Evolutionary conservation across 805 yeast species (phyloP), one percentile per base, ranked within the genome.

Genomic region (Candida jianshihensis): DNA sequence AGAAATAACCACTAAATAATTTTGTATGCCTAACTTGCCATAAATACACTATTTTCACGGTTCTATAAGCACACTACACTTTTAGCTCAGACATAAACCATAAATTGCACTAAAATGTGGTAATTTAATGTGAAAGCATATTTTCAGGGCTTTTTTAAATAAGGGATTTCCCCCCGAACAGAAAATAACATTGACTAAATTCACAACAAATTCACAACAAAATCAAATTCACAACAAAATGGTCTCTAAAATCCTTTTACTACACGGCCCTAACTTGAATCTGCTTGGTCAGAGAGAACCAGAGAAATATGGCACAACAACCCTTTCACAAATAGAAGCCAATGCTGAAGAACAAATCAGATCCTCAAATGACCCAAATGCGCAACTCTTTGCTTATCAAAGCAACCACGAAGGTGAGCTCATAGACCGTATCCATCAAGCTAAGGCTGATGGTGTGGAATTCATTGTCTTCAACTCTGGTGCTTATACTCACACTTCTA

Each of bases 381-480:
- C 54, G 26, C 54, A 53, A 34, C 47, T 63, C 21, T 55, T 54
- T 32, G 50, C 59, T 10, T 70, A 46, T 51, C 75, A 70, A 43
- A 57, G 52, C 42, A 70, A 70, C 35, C 60, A 64, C 18, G 75
- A 70, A 49, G 75, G 75, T 19, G 59, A 57, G 27, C 53, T 70
- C 19, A 57, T 70, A 25, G 74, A 70, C 42, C 49, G 71, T 29
- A 69, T 70, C 30, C 75, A 70, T 42, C 57, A 64, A 43, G 73
- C 75, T 9, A 63, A 59, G 44, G 40, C 40, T 15, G 45, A 52
- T 25, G 52, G 49, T 16, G 44, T 52, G 6, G 66, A 70, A 26
- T 70, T 68, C 44, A 65, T 70, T 30, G 60, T 70, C 26, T 68
- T 70, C 34, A 70, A 70, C 43, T 75, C 75, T 11, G 75, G 75